Evolutionary conservation across 305 asterid species (phyloP).

Genomic region (Fraxinus sp.): DNA sequence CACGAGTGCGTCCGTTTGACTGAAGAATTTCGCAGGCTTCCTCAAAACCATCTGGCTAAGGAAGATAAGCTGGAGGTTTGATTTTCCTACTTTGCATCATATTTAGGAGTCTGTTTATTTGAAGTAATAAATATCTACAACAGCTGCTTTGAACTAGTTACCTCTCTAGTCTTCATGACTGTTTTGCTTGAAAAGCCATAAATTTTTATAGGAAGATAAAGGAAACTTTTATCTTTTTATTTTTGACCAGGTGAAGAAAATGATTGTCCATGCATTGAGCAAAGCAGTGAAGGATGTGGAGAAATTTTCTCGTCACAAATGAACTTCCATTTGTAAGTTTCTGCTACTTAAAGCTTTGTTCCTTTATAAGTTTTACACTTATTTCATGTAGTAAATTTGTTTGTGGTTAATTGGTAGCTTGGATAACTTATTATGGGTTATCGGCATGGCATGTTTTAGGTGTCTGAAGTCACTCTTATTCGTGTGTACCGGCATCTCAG

Average conservation of each 20-base stretch:
- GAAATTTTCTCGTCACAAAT: background rate
- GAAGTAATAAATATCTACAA: background rate
- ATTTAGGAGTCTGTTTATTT: background rate
- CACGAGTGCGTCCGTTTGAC: slow-evolving; percentile 44
- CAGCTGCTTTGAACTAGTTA: background rate
- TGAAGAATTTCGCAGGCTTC: slow-evolving; percentile 56
- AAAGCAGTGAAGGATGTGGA: slow-evolving; percentile 30
- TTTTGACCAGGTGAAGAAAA: slow-evolving; percentile 46
- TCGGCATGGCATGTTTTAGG: background rate
- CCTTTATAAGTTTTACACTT: background rate
- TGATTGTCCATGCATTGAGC: slow-evolving; percentile 40
- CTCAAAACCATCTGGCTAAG: slow-evolving; percentile 53
- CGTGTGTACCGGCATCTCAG: background rate
- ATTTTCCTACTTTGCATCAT: background rate
- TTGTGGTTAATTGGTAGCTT: background rate
- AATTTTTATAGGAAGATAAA: background rate
- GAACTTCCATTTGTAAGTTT: background rate
- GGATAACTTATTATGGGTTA: background rate
- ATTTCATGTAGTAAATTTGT: background rate
- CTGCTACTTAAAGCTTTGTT: background rate
- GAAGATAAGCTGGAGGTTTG: slow-evolving; percentile 64
- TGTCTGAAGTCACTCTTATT: background rate
- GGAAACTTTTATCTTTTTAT: background rate
- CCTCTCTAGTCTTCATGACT: background rate
- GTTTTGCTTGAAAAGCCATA: background rate